Evolutionary conservation across 257 asterid species (phyloP).

Genomic region (Solanum chilense): DNA sequence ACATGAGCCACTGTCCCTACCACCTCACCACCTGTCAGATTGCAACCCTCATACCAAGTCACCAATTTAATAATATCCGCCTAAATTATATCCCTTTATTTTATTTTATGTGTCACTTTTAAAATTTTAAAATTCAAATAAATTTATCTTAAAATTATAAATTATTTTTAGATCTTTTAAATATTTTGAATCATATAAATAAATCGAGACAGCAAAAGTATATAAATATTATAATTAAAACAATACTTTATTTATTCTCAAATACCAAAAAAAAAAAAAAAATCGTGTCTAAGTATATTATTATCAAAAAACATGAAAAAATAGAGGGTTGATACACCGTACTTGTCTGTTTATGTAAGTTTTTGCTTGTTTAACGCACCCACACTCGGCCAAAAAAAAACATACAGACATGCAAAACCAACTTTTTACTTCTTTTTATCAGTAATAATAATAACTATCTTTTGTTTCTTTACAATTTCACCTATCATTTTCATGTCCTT

Average conservation of each 20-base stretch:
- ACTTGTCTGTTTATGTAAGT: neutral
- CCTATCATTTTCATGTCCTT: neutral
- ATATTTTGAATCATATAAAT: too few relatives aligned
- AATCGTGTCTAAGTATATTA: too few relatives aligned
- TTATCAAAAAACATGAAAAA: too few relatives aligned
- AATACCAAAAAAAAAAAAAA: neutral
- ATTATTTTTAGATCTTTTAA: too few relatives aligned
- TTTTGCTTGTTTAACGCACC: neutral
- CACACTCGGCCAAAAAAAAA: neutral
- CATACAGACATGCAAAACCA: neutral
- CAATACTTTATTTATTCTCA: neutral
- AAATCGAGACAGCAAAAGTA: accelerated
- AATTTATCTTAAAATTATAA: too few relatives aligned
- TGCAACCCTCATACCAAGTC: neutral
- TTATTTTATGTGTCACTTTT: too few relatives aligned
- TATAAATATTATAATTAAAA: too few relatives aligned
- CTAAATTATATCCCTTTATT: too few relatives aligned
- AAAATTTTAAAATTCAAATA: too few relatives aligned
- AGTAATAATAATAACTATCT: neutral
- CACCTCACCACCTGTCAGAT: neutral
- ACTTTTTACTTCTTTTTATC: neutral
- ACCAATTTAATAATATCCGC: neutral
- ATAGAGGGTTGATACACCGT: neutral
- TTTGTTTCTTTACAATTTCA: neutral
- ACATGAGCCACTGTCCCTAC: neutral